Conservation (phyloP, 768 basidiomycete species). For the Rhizopogon vulgaris region DNA sequence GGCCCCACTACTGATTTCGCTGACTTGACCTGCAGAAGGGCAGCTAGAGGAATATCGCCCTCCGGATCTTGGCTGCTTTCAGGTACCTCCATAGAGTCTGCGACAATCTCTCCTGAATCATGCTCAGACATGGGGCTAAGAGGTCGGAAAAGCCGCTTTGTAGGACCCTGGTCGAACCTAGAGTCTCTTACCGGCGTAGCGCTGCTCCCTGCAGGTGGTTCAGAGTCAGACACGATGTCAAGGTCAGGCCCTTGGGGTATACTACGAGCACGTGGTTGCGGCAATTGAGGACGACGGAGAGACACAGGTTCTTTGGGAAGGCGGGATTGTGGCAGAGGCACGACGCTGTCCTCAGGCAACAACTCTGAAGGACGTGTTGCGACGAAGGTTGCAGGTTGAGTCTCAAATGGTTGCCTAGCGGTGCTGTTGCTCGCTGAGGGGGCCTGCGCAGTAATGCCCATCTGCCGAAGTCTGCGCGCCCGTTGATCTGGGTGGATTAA, state of each 20-base stretch:
- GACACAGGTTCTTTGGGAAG: not conserved
- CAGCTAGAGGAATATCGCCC: slow-evolving; percentile 42
- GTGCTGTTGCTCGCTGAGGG: not conserved
- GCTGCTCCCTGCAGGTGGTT: slow-evolving; percentile 33
- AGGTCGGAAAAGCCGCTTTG: slow-evolving; percentile 12
- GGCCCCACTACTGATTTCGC: slow-evolving; percentile 14
- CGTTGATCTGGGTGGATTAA: slow-evolving; percentile 1
- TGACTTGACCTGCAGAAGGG: slow-evolving; percentile 12
- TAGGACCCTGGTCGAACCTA: slow-evolving; percentile 7
- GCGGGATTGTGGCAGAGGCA: too few species aligned
- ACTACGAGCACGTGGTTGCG: not conserved
- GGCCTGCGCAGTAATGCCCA: not conserved
- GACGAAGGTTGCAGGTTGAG: slow-evolving; percentile 14
- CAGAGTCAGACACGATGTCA: slow-evolving; percentile 62
- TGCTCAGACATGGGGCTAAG: slow-evolving; percentile 18
- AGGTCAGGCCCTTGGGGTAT: slow-evolving; percentile 16
- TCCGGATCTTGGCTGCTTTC: slow-evolving; percentile 31
- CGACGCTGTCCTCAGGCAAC: not conserved
- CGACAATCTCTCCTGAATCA: slow-evolving; percentile 21
- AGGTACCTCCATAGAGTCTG: slow-evolving; percentile 22
- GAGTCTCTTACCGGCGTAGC: slow-evolving; percentile 6
- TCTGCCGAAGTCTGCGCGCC: not conserved
- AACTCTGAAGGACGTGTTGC: slow-evolving; percentile 11
- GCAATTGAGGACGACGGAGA: not conserved
- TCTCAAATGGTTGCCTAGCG: slow-evolving; percentile 4